These are phyloP conservation scores for Auriscalpium orientale DNA, from an alignment of 768 basidiomycete genomes.

Conservation along the genomic window DNA sequence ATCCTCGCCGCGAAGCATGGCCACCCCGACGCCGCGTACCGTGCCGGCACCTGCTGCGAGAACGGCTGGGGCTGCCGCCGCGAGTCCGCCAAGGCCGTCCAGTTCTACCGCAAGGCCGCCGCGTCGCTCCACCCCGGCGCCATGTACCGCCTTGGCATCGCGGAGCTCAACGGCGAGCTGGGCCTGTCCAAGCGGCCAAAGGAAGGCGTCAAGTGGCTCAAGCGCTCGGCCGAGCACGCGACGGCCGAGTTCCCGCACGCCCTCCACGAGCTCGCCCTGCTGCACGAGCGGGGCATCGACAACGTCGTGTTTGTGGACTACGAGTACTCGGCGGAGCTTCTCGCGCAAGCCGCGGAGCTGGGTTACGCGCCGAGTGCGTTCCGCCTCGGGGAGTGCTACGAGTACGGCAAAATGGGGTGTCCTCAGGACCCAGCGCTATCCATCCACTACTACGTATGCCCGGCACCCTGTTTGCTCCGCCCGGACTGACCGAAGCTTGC, in stretches of 20 bases:
- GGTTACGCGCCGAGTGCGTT: slow-evolving; percentile 96
- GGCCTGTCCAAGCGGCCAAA: slow-evolving; percentile 79
- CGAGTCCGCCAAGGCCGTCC: slow-evolving; percentile 84
- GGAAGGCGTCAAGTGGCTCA: slow-evolving; percentile 98
- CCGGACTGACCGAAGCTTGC: not conserved
- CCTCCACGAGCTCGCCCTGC: slow-evolving; percentile 84
- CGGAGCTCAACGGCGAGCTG: slow-evolving; percentile 93
- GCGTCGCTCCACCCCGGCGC: slow-evolving; percentile 89
- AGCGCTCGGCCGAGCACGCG: slow-evolving; percentile 89
- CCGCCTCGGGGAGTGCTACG: slow-evolving; percentile 95
- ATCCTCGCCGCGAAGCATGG: slow-evolving; percentile 95
- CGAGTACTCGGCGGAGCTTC: slow-evolving; percentile 89
- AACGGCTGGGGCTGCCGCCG: slow-evolving; percentile 97
- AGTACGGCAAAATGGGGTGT: slow-evolving; percentile 98
- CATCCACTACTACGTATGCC: slow-evolving; percentile 96
- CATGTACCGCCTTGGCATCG: slow-evolving; percentile 94
- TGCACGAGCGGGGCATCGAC: slow-evolving; percentile 97
- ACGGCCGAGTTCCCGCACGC: slow-evolving; percentile 96
- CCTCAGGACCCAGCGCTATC: slow-evolving; percentile 95
- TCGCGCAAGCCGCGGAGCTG: slow-evolving; percentile 92
- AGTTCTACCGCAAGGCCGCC: slow-evolving; percentile 90
- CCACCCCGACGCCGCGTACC: slow-evolving; percentile 91
- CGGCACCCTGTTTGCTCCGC: slow-evolving; percentile 1
- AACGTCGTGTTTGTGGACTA: slow-evolving; percentile 96
- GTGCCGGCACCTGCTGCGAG: slow-evolving; percentile 96